A percentile compares a stretch with the other conserved stretches of the same genome.
Evolutionary conservation across 2,329 filamentous ascomycete species (phyloP).

Genomic region (Sporothrix dimorphospora): DNA sequence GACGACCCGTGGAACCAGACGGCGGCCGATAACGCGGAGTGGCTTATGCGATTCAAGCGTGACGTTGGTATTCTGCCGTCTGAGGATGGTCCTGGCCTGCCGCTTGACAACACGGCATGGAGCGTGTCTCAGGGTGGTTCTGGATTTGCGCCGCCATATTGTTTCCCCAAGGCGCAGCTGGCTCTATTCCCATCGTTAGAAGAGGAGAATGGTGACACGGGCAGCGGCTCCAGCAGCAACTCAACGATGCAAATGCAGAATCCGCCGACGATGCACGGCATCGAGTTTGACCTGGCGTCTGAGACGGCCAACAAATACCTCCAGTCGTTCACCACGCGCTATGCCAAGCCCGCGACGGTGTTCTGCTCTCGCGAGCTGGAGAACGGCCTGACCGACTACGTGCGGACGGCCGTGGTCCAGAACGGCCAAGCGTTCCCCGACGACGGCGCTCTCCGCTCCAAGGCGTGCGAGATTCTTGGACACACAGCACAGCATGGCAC

Average conservation of each 20-base stretch:
- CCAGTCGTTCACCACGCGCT: constrained; percentile 48
- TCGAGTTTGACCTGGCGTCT: constrained; percentile 47
- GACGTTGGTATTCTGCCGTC: constrained; percentile 55
- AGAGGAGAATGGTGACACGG: constrained; percentile 41
- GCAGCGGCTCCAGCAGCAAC: constrained; percentile 44
- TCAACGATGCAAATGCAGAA: constrained; percentile 25
- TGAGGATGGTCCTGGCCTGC: constrained; percentile 56
- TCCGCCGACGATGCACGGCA: constrained; percentile 38
- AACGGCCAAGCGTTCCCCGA: constrained; percentile 49
- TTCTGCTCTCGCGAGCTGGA: constrained; percentile 65
- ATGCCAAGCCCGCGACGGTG: constrained; percentile 52
- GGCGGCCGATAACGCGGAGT: constrained; percentile 65
- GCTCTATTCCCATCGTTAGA: constrained; percentile 40
- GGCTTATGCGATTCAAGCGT: constrained; percentile 65
- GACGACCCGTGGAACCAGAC: constrained; percentile 69
- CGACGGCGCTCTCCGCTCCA: constrained; percentile 52
- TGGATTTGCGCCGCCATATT: constrained; percentile 60
- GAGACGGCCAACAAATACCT: constrained; percentile 54
- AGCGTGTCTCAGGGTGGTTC: constrained; percentile 54
- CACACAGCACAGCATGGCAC: constrained; percentile 45
- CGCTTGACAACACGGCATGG: constrained; percentile 47
- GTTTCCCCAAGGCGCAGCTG: constrained; percentile 48
- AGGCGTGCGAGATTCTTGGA: constrained; percentile 54
- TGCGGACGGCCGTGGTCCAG: constrained; percentile 44
- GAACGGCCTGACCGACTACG: constrained; percentile 54